Conservation (phyloP, 495 filamentous ascomycete genomes). For the Xanthoparmelia taractica region DNA sequence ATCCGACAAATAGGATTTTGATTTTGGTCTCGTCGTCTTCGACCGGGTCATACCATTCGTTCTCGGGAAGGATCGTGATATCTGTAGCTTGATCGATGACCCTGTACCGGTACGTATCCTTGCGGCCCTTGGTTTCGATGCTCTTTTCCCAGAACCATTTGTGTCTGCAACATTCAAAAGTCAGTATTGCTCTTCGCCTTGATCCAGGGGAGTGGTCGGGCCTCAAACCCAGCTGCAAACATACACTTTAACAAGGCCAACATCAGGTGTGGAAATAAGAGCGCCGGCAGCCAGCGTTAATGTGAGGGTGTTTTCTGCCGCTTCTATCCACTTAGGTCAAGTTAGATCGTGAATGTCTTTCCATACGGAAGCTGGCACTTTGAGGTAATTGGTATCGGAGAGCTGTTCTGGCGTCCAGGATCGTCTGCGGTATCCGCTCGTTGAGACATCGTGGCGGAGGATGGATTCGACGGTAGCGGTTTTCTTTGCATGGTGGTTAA, state of each 20-base stretch:
- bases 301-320: not conserved
- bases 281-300: not conserved
- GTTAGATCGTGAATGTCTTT: not conserved
- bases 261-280: not conserved
- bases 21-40: not conserved
- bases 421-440: not conserved
- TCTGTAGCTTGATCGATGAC: not conserved
- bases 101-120: not conserved
- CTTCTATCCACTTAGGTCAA: not conserved
- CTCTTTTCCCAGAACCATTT: slow-evolving; percentile 1
- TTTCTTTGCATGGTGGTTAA: not conserved
- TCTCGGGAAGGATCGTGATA: not conserved
- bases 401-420: not conserved
- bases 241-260: not conserved
- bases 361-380: not conserved
- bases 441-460: not conserved
- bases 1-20: not conserved
- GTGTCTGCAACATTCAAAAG: not conserved
- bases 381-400: not conserved
- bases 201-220: not conserved
- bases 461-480: not conserved
- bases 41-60: not conserved
- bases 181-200: not conserved
- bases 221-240: not conserved
- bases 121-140: not conserved